Evolutionary conservation across 768 basidiomycete species (phyloP).

Genomic region (Serendipita sp.): DNA sequence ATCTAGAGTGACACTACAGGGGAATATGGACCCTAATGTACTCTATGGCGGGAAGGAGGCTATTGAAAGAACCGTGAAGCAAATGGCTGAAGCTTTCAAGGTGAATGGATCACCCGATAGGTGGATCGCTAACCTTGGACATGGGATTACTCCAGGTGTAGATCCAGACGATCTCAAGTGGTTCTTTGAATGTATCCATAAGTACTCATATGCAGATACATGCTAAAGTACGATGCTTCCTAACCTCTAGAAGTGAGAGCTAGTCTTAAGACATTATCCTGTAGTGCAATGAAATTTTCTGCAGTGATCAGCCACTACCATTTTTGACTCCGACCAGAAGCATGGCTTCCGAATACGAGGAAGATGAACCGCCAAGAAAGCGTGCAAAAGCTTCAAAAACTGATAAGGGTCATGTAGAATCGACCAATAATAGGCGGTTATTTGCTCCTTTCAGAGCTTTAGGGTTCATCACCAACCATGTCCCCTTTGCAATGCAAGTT

Average conservation of each 20-base stretch:
- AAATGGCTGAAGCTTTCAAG: constrained; percentile 65
- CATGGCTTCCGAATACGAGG: neutral
- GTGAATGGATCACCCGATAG: constrained; percentile 32
- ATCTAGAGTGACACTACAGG: constrained; percentile 59
- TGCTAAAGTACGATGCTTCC: too few relatives aligned
- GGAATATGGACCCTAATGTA: constrained; percentile 81
- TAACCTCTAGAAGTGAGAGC: too few relatives aligned
- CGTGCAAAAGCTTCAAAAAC: neutral
- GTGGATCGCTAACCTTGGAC: constrained; percentile 97
- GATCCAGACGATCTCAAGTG: constrained; percentile 83
- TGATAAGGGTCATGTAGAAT: neutral
- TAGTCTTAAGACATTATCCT: too few relatives aligned
- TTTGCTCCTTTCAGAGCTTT: constrained; percentile 93
- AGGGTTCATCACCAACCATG: constrained; percentile 82
- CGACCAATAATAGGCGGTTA: constrained; percentile 20
- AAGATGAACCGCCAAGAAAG: neutral
- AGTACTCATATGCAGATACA: constrained; percentile 36
- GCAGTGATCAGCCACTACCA: neutral
- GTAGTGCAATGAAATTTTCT: too few relatives aligned
- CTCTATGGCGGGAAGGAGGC: constrained; percentile 75
- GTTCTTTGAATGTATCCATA: constrained; percentile 84
- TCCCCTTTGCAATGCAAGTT: constrained; percentile 78
- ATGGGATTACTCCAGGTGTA: constrained; percentile 92
- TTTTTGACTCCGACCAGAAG: neutral
- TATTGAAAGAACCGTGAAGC: constrained; percentile 72